phyloP scores from a whole-genome alignment of 108 stramenopile genomes.

The Hondaea fermentalgiana region DNA sequence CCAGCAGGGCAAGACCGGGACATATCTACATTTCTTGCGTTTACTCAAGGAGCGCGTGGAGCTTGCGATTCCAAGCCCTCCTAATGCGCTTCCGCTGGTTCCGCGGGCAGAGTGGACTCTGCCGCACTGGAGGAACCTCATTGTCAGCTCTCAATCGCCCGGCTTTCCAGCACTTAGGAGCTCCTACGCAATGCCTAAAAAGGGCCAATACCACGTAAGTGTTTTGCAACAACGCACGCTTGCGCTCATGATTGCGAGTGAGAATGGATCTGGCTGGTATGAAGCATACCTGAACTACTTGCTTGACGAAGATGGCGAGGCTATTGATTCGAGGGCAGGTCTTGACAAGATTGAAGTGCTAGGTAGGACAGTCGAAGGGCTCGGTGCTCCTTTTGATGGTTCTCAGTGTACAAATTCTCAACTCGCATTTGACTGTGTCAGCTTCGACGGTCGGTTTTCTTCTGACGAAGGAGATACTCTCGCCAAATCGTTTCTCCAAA shows the following conservation, averaged over 20 bases:
- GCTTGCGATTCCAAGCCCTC: background rate
- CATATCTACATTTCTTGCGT: background rate
- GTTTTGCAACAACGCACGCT: background rate
- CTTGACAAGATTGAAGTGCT: too few species aligned
- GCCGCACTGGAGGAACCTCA: background rate
- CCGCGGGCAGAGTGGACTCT: background rate
- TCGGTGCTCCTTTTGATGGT: too few species aligned
- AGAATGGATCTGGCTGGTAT: background rate
- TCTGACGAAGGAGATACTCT: too few species aligned
- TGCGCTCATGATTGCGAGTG: background rate
- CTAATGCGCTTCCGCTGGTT: background rate
- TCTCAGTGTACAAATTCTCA: too few species aligned
- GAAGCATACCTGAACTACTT: background rate
- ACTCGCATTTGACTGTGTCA: too few species aligned
- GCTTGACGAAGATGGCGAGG: too few species aligned
- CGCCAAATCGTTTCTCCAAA: too few species aligned
- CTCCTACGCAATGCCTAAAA: background rate
- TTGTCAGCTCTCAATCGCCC: background rate
- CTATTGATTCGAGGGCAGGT: too few species aligned
- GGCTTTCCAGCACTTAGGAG: background rate
- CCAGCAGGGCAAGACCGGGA: background rate
- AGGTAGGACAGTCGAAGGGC: too few species aligned
- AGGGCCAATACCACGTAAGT: background rate
- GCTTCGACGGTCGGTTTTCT: too few species aligned
- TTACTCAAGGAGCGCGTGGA: background rate